phyloP scores from a whole-genome alignment of 2,329 filamentous ascomycete species.

The Botrytis deweyae region DNA sequence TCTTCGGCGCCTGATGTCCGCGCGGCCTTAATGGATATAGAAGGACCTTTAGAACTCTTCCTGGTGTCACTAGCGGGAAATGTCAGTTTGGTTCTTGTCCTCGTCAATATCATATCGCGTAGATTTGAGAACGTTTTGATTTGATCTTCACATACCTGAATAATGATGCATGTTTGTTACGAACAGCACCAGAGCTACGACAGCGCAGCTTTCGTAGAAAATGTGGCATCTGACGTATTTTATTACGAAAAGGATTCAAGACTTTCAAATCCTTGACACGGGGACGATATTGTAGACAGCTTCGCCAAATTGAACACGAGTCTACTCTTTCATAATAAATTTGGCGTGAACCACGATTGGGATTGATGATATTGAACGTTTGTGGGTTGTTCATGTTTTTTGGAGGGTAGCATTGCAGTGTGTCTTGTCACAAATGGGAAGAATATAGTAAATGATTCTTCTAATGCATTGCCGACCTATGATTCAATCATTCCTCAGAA shows the following conservation, averaged over 20 bases:
- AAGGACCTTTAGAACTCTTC: not conserved
- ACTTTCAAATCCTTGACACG: not conserved
- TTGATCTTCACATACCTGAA: not conserved
- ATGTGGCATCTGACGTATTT: not conserved
- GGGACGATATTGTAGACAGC: conserved; percentile 2
- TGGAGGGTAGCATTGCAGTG: not conserved
- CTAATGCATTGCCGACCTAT: not conserved
- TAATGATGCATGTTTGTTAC: not conserved
- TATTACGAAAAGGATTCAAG: not conserved
- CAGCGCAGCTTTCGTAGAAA: not conserved
- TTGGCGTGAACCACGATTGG: not conserved
- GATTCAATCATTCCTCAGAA: not conserved
- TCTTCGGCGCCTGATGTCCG: not conserved
- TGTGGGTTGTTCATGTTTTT: not conserved
- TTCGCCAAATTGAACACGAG: not conserved
- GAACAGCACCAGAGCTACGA: not conserved
- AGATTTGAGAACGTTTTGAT: not conserved
- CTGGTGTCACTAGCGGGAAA: not conserved
- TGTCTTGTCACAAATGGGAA: not conserved
- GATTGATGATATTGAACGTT: conserved; percentile 3
- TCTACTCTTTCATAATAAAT: not conserved
- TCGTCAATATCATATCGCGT: not conserved
- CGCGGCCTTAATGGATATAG: not conserved
- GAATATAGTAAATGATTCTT: too few species aligned
- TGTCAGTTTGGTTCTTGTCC: not conserved